phyloP scores from a whole-genome alignment of 2,329 filamentous ascomycete genomes.

The Botrytis pseudocinerea region DNA sequence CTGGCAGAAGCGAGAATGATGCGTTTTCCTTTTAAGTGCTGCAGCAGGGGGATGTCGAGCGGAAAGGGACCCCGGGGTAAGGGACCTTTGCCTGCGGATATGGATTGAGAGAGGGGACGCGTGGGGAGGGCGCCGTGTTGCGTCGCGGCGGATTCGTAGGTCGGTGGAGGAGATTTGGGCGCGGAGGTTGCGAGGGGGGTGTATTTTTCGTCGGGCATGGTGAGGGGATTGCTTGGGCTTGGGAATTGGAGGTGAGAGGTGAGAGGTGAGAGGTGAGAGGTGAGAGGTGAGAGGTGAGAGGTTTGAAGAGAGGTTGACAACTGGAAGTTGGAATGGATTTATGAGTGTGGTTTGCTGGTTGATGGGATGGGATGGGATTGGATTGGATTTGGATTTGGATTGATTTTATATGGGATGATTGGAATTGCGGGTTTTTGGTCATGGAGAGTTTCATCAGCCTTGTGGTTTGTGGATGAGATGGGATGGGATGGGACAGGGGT shows the following conservation, averaged over 20 bases:
- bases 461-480: background rate
- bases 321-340: background rate
- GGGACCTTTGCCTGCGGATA: constrained; percentile 26
- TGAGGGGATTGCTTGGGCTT: too few species aligned
- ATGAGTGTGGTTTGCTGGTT: background rate
- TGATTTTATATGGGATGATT: background rate
- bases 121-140: constrained; percentile 33
- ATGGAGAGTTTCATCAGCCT: constrained; percentile 18
- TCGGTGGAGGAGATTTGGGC: constrained; percentile 30
- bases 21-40: constrained; percentile 72
- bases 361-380: background rate
- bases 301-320: background rate
- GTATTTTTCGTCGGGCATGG: constrained; percentile 8
- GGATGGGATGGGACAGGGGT: background rate
- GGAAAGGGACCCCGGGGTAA: constrained; percentile 55
- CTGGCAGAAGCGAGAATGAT: constrained; percentile 90
- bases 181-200: background rate
- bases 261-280: too few species aligned
- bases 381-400: too few species aligned
- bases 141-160: constrained; percentile 35
- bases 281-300: background rate
- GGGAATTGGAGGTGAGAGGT: background rate
- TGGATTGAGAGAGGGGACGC: constrained; percentile 27
- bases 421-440: background rate
- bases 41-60: constrained; percentile 77